Base-by-base conservation (phyloP, 2,329 filamentous ascomycete species). In the Purpureocillium lavendulum region DNA sequence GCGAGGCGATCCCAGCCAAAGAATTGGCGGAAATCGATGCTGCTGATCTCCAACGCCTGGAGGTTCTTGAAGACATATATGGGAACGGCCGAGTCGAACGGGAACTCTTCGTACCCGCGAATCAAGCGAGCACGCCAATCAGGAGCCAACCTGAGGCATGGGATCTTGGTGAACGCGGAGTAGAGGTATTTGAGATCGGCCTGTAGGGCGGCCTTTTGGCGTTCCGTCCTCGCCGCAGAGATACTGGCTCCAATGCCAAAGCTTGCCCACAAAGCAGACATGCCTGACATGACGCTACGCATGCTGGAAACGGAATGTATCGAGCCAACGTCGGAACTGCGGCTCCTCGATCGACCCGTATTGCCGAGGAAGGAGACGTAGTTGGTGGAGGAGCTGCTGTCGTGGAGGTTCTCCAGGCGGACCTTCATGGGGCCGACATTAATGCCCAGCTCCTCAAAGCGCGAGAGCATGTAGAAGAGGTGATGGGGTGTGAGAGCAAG, bases 11-110 rank as follows among this genome's bases (percentile, higher is more conserved):
- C 90, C 92, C 92, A 98, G 42, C 92, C 92, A 62, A 88, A 95
- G 65, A 97, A 96, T 52, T 95, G 89, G 45, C 92, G 80, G 58
- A 95, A 96, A 62, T 98, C 92, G 57, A 97, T 84, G 64, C 94
- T 89, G 65, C 83, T 89, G 39, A 98, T 86, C 61, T 98, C 92
- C 47, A 98, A 72, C 16, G 87, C 84, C 62, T 90, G 90, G 39
- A 97, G 70, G 51, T 97, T 98, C 66, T 98, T 97, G 75, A 98
- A 97, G 8, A 86, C 85, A 60, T 94, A 84, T n/a, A 98, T 71
- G 15, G 92, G 92, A 24, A 98, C 92, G 15, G 92, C 92, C 17
- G 87, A 95, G 62, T 98, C 92, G 61, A 97, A 96, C 3, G 92
- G 92, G 50, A 97, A 98, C 62, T 96, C 90, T 62, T 98, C 92